phyloP scores from a whole-genome alignment of 768 basidiomycete genomes.

The Boletus speciosus region DNA sequence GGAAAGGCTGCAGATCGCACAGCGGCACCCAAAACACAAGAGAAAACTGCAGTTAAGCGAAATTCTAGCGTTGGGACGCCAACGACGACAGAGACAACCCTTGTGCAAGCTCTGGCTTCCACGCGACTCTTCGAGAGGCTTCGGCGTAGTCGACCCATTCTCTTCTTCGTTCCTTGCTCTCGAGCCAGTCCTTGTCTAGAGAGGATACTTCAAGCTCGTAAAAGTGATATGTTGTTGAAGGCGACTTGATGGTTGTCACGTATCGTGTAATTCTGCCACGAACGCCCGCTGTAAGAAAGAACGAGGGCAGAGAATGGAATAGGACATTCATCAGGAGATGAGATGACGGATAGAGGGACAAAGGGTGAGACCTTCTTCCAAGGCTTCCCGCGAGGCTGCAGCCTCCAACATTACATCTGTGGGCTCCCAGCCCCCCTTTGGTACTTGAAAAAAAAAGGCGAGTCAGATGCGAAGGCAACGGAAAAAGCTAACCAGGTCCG shows the following conservation, averaged over 20 bases:
- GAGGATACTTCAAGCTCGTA: constrained; percentile 81
- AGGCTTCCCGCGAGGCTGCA: constrained; percentile 87
- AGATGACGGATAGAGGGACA: constrained; percentile 70
- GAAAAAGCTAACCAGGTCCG: not conserved
- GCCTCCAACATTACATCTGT: constrained; percentile 78
- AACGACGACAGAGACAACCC: constrained; percentile 70
- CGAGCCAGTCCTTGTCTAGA: constrained; percentile 80
- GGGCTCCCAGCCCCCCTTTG: constrained; percentile 91
- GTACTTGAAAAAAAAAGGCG: constrained; percentile 48
- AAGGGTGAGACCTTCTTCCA: constrained; percentile 95
- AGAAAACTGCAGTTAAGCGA: not conserved
- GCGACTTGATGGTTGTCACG: constrained; percentile 77
- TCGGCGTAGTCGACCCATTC: constrained; percentile 91
- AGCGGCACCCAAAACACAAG: constrained; percentile 7
- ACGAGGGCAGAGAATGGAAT: constrained; percentile 35
- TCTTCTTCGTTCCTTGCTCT: constrained; percentile 71
- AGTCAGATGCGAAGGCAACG: constrained; percentile 5
- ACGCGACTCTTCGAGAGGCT: constrained; percentile 67
- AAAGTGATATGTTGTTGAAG: constrained; percentile 83
- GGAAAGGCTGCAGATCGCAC: constrained; percentile 11
- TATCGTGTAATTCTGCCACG: constrained; percentile 83
- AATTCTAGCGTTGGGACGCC: constrained; percentile 50
- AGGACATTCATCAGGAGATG: constrained; percentile 63
- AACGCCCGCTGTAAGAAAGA: constrained; percentile 65
- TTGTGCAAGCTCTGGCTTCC: constrained; percentile 84